Percentiles rank a stretch among this genome's conserved stretches.
Conservation (phyloP, 495 filamentous ascomycete genomes). For the Trichoderma asperelloides region DNA sequence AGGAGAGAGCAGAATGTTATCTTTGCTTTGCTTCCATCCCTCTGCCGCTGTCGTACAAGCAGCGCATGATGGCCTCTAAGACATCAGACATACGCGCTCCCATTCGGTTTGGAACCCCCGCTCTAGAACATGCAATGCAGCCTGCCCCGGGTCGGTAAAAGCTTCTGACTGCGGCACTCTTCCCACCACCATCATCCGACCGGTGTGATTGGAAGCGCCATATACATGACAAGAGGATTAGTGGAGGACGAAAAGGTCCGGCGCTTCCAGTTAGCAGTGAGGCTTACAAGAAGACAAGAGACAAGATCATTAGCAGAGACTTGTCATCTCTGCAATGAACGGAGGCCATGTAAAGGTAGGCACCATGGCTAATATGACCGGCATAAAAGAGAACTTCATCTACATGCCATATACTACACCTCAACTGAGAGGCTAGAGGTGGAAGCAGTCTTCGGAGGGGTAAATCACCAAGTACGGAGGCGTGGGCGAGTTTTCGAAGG, state of each 20-base stretch:
- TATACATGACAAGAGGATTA: neutral
- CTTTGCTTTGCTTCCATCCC: too few species aligned
- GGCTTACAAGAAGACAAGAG: neutral
- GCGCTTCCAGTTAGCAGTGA: neutral
- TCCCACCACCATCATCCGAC: neutral
- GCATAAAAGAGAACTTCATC: neutral
- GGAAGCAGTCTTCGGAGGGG: neutral
- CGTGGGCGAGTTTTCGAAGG: neutral
- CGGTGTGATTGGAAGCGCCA: neutral
- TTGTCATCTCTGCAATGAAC: neutral
- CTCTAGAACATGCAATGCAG: too few species aligned
- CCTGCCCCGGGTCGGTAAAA: neutral
- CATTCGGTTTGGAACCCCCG: too few species aligned
- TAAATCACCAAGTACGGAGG: neutral
- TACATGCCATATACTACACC: too few species aligned
- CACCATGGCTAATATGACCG: neutral
- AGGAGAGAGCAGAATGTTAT: too few species aligned
- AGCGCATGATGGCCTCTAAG: too few species aligned
- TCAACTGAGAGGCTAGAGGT: neutral
- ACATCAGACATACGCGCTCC: too few species aligned
- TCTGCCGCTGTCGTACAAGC: too few species aligned
- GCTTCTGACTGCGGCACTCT: neutral
- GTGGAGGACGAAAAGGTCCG: neutral
- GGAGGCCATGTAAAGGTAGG: too few species aligned
- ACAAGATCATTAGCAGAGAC: neutral